phyloP scores from a whole-genome alignment of 2,329 filamentous ascomycete genomes.

The Aspergillus quadricinctus region DNA sequence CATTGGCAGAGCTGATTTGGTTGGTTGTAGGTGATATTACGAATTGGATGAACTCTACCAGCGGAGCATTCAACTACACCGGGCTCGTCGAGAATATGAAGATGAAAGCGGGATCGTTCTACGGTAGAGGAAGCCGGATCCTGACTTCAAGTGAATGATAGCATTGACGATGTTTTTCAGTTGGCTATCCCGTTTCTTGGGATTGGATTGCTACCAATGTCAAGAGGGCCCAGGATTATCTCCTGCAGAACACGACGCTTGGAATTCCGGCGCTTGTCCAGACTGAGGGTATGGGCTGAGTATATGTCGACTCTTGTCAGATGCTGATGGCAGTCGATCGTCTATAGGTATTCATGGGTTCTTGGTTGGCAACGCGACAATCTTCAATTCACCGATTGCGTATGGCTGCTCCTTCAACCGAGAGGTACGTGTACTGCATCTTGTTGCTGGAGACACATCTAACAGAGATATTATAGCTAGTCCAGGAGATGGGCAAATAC shows the following conservation, averaged over 20 bases:
- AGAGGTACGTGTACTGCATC: constrained; percentile 25
- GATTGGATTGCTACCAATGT: constrained; percentile 60
- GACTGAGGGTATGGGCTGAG: constrained; percentile 53
- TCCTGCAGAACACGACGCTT: constrained; percentile 60
- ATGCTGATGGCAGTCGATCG: neutral
- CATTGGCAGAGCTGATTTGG: neutral
- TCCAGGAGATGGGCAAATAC: constrained; percentile 62
- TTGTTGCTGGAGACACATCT: neutral
- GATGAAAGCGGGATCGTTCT: constrained; percentile 64
- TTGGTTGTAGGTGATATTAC: constrained; percentile 55
- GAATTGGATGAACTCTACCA: constrained; percentile 68
- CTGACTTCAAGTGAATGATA: neutral
- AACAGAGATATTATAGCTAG: constrained; percentile 32
- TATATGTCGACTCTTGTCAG: neutral
- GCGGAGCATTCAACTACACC: constrained; percentile 62
- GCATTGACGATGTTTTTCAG: constrained; percentile 26
- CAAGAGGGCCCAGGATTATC: constrained; percentile 64
- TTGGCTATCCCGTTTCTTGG: constrained; percentile 63
- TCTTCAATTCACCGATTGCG: constrained; percentile 73
- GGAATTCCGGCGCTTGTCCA: constrained; percentile 72
- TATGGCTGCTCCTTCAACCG: constrained; percentile 69
- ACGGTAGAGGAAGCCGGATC: constrained; percentile 32
- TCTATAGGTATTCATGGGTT: constrained; percentile 60
- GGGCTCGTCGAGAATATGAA: constrained; percentile 65
- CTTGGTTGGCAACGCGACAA: constrained; percentile 66